A percentile compares a stretch with the other conserved stretches of the same genome.
Evolutionary conservation across 306 rosid species (phyloP).

Genomic region (Cucurbita moschata): DNA sequence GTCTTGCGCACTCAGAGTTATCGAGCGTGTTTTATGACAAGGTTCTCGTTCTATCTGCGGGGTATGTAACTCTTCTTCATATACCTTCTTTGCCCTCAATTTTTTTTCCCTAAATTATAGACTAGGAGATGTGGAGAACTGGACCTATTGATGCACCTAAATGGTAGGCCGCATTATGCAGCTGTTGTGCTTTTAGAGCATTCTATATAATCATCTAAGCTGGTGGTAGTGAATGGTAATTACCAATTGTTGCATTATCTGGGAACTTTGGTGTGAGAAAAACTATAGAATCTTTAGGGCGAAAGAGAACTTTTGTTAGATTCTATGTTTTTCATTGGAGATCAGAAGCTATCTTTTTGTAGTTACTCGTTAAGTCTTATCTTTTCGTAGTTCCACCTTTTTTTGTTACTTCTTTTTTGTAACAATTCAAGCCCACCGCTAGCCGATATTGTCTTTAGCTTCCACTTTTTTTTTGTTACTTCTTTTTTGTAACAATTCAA

Average conservation of each 20-base stretch:
- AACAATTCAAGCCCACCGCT: too few relatives aligned
- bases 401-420: too few relatives aligned
- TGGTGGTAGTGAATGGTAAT: background rate
- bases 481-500: too few relatives aligned
- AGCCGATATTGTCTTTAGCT: too few relatives aligned
- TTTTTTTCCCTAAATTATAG: background rate
- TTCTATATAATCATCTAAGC: background rate
- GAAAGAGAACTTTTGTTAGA: too few relatives aligned
- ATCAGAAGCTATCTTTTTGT: too few relatives aligned
- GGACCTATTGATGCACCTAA: background rate
- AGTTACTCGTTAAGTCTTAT: too few relatives aligned
- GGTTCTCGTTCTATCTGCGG: constrained; percentile 55
- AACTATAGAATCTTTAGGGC: too few relatives aligned
- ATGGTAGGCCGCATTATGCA: background rate
- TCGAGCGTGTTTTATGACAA: constrained; percentile 81
- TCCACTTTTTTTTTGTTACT: too few relatives aligned
- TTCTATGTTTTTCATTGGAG: background rate
- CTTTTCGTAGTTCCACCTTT: too few relatives aligned
- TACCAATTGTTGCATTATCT: background rate
- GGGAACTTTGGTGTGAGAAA: too few relatives aligned
- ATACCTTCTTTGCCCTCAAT: background rate
- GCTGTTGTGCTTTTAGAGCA: background rate
- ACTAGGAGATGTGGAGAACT: background rate
- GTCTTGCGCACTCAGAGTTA: constrained; percentile 90
- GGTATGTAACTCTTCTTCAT: constrained; percentile 21